These are phyloP conservation scores for Russula sp. DNA, from an alignment of 768 basidiomycete species.

Conservation along the genomic window DNA sequence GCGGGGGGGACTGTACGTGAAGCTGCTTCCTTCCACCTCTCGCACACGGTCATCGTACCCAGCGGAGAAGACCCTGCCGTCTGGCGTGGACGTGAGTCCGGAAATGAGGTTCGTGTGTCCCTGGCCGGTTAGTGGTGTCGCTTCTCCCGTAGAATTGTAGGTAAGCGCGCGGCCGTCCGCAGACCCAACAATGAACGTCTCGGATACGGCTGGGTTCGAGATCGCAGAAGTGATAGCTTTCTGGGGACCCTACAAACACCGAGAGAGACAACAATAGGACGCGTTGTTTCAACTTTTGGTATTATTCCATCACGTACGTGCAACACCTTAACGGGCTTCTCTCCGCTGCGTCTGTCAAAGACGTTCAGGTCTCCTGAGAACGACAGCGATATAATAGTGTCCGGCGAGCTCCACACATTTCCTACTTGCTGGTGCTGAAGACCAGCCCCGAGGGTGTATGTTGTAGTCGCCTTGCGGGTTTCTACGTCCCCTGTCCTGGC, in stretches of 20 bases:
- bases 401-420: slow-evolving; percentile 69
- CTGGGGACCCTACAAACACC: slow-evolving; percentile 57
- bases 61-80: slow-evolving; percentile 54
- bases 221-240: slow-evolving; percentile 63
- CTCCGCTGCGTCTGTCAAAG: slow-evolving; percentile 64
- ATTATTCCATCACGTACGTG: slow-evolving; percentile 37
- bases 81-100: slow-evolving; percentile 42
- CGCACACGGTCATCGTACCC: slow-evolving; percentile 78
- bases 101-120: slow-evolving; percentile 68
- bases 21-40: slow-evolving; percentile 49
- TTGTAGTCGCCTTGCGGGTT: slow-evolving; percentile 53
- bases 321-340: slow-evolving; percentile 53
- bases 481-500: slow-evolving; percentile 66
- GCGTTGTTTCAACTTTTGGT: neutral
- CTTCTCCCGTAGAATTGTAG: slow-evolving; percentile 47
- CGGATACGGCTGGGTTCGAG: slow-evolving; percentile 30
- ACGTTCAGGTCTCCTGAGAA: slow-evolving; percentile 75
- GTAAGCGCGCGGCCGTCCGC: slow-evolving; percentile 70
- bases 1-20: slow-evolving; percentile 37
- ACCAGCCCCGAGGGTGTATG: slow-evolving; percentile 70
- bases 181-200: slow-evolving; percentile 76
- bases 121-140: slow-evolving; percentile 45
- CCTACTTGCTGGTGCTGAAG: slow-evolving; percentile 81
- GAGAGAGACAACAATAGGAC: neutral
- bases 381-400: slow-evolving; percentile 74